Percentiles rank a stretch among this genome's conserved stretches.
phyloP scores from a whole-genome alignment of 2,329 filamentous ascomycete genomes.

The Aspergillus ibericus region DNA sequence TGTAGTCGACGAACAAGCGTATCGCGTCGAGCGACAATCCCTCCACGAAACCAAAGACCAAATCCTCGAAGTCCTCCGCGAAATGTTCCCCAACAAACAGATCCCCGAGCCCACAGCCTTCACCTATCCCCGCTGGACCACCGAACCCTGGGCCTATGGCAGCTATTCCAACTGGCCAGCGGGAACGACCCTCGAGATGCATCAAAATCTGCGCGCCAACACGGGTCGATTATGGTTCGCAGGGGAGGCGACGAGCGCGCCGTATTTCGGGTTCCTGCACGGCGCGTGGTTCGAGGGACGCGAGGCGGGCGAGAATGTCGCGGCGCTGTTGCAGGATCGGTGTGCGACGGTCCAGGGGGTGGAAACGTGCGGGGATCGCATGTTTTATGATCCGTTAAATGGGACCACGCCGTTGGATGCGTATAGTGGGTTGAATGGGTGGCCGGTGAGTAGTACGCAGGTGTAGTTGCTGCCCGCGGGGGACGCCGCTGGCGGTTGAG shows the following conservation, averaged over 20 bases:
- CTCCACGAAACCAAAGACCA: conserved; percentile 60
- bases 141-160: conserved; percentile 55
- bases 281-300: conserved; percentile 61
- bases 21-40: conserved; percentile 59
- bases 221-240: conserved; percentile 63
- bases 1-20: conserved; percentile 57
- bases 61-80: conserved; percentile 56
- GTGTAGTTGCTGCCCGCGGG: conserved; percentile 7
- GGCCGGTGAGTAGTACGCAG: conserved; percentile 29
- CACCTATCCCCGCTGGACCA: conserved; percentile 61
- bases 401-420: conserved; percentile 31
- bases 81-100: conserved; percentile 60
- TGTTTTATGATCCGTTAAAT: conserved; percentile 30
- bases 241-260: conserved; percentile 62
- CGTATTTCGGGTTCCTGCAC: conserved; percentile 67
- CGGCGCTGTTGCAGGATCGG: conserved; percentile 23
- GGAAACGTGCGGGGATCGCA: conserved; percentile 21
- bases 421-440: conserved; percentile 32
- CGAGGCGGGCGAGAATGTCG: conserved; percentile 41
- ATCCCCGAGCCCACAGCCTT: conserved; percentile 63
- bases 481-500: background rate
- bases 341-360: conserved; percentile 17
- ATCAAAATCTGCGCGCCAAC: conserved; percentile 69
- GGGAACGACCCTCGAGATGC: conserved; percentile 62
- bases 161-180: conserved; percentile 69